A percentile compares a stretch with the other conserved stretches of the same genome.
Conservation (phyloP, 75 land plant species). For the Pinus tabuliformis region DNA sequence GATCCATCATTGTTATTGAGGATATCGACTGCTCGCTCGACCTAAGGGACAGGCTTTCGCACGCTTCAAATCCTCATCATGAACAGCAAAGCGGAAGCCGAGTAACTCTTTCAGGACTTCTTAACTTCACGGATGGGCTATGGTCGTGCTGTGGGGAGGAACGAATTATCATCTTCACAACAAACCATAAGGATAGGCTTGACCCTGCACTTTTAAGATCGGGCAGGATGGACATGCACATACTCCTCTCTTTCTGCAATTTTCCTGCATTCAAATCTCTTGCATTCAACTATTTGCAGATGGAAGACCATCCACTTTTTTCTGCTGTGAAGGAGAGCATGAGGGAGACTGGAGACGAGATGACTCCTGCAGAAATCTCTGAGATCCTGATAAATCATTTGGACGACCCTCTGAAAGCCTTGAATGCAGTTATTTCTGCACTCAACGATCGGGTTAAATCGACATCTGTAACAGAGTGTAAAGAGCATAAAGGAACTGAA, state of each 20-base stretch:
- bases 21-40: constrained; percentile 44
- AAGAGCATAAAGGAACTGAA: too few relatives aligned
- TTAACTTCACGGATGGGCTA: constrained; percentile 36
- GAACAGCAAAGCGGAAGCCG: too few relatives aligned
- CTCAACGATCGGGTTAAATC: background rate
- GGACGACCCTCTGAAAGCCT: background rate
- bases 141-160: constrained; percentile 51
- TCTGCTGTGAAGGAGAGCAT: constrained; percentile 21
- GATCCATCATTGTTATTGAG: constrained; percentile 14
- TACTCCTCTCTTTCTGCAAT: constrained; percentile 20
- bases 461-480: too few relatives aligned
- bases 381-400: constrained; percentile 12
- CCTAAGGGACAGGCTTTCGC: constrained; percentile 35
- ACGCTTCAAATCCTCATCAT: too few relatives aligned
- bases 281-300: constrained; percentile 28
- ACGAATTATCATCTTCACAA: constrained; percentile 54
- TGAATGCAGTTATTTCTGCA: background rate
- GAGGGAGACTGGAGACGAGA: constrained; percentile 13
- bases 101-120: too few relatives aligned
- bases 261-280: constrained; percentile 26
- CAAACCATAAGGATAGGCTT: constrained; percentile 41
- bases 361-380: background rate
- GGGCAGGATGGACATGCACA: too few relatives aligned
- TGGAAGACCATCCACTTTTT: constrained; percentile 33
- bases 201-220: constrained; percentile 37